phyloP scores from a whole-genome alignment of 306 rosid genomes.

The Begonia masoniana region DNA sequence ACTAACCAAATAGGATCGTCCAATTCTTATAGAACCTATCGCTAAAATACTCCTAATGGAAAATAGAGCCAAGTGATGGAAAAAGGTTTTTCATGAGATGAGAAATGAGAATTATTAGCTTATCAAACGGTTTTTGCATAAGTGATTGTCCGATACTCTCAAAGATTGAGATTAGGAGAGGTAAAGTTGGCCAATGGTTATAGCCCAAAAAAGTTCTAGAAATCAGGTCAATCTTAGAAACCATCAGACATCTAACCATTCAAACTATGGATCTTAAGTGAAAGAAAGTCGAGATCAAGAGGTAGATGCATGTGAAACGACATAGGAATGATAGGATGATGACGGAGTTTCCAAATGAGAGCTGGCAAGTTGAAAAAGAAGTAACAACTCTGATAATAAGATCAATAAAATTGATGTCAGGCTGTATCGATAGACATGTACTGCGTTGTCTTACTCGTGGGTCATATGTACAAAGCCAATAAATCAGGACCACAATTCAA shows the following conservation, averaged over 20 bases:
- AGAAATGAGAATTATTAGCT: no score
- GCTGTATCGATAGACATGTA: slow-evolving; percentile 14
- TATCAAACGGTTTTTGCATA: no score
- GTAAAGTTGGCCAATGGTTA: no score
- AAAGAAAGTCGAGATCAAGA: slow-evolving; percentile 7
- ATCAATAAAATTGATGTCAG: slow-evolving; percentile 10
- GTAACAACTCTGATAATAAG: slow-evolving; percentile 25
- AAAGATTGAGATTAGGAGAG: no score
- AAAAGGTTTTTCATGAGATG: no score
- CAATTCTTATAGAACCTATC: no score
- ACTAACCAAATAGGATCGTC: no score
- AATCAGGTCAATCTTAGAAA: slow-evolving; percentile 58
- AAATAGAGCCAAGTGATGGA: no score
- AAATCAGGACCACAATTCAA: slow-evolving; percentile 38
- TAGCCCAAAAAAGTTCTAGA: slow-evolving; percentile 6
- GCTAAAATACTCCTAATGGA: no score
- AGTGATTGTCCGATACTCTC: no score
- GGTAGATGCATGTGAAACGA: slow-evolving; percentile 19
- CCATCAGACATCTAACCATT: slow-evolving; percentile 20
- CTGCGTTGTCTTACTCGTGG: slow-evolving; percentile 27
- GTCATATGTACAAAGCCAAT: slow-evolving; percentile 16
- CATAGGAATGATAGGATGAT: slow-evolving; percentile 5
- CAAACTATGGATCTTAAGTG: slow-evolving; percentile 15
- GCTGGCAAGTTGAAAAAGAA: slow-evolving; percentile 34
- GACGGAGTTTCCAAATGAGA: slow-evolving; percentile 16